Evolutionary conservation across 2,329 filamentous ascomycete genomes (phyloP).

Genomic region (Sclerotinia borealis): DNA sequence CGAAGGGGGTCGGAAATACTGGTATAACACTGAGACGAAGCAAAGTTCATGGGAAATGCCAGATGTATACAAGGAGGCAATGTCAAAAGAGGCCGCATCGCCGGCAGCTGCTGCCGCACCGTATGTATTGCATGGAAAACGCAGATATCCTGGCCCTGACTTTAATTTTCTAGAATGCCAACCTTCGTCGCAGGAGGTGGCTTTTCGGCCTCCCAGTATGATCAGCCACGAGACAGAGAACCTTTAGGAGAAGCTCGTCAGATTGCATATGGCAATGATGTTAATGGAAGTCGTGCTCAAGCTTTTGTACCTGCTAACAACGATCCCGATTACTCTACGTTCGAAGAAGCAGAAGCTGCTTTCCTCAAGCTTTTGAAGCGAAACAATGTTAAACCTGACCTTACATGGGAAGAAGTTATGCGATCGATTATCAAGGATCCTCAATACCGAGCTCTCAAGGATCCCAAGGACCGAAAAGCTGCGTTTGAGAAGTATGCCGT

Average conservation of each 20-base stretch:
- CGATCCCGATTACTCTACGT: constrained; percentile 71
- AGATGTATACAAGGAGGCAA: constrained; percentile 68
- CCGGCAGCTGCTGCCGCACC: constrained; percentile 37
- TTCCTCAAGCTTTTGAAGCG: constrained; percentile 87
- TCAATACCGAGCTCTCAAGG: constrained; percentile 87
- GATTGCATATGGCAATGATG: constrained; percentile 50
- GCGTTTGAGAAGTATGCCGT: constrained; percentile 94
- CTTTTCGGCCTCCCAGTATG: constrained; percentile 30
- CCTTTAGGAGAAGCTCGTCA: constrained; percentile 50
- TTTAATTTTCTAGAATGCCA: constrained; percentile 22
- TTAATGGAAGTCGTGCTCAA: constrained; percentile 42
- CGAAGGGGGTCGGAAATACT: constrained; percentile 84
- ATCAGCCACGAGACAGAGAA: constrained; percentile 34
- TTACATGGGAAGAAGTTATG: constrained; percentile 88
- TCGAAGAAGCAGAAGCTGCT: constrained; percentile 86
- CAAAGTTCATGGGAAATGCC: constrained; percentile 95
- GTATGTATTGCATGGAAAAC: constrained; percentile 34
- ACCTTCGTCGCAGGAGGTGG: constrained; percentile 41
- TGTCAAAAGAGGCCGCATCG: constrained; percentile 49
- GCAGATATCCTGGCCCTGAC: constrained; percentile 12
- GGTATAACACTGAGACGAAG: constrained; percentile 88
- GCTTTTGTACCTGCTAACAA: constrained; percentile 56
- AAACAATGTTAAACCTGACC: constrained; percentile 81
- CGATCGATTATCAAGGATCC: constrained; percentile 81
- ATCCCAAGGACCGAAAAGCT: constrained; percentile 81